phyloP scores from a whole-genome alignment of 2,329 filamentous ascomycete species.

The Waltergamsia citrina region DNA sequence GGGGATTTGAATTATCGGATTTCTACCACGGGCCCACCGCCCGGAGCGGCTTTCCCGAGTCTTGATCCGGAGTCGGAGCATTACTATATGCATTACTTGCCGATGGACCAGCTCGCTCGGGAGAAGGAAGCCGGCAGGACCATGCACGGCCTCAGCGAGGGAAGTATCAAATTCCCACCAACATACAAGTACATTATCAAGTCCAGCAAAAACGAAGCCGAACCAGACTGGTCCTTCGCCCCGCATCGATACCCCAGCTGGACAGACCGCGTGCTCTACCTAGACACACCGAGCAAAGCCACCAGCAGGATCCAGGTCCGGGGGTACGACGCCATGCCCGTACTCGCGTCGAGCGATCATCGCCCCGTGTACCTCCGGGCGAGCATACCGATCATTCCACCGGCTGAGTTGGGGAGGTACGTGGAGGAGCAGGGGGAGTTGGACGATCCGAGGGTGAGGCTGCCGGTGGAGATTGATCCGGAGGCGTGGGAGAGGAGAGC shows the following conservation, averaged over 20 bases:
- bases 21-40: constrained; percentile 51
- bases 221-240: constrained; percentile 62
- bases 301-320: constrained; percentile 33
- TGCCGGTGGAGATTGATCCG: constrained; percentile 43
- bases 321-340: constrained; percentile 66
- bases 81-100: constrained; percentile 59
- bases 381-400: constrained; percentile 49
- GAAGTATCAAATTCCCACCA: constrained; percentile 69
- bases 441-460: constrained; percentile 30
- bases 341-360: constrained; percentile 81
- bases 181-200: constrained; percentile 72
- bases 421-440: constrained; percentile 9
- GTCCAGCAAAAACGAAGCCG: constrained; percentile 20
- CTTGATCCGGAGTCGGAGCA: constrained; percentile 41
- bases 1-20: constrained; percentile 97
- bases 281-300: constrained; percentile 48
- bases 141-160: constrained; percentile 70
- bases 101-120: constrained; percentile 67
- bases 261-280: constrained; percentile 84
- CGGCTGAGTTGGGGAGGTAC: constrained; percentile 9
- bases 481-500: constrained; percentile 43
- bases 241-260: constrained; percentile 80
- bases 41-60: constrained; percentile 54
- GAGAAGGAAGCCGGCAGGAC: constrained; percentile 62
- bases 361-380: constrained; percentile 69